Percentiles rank a stretch among this genome's conserved stretches.
Conservation (phyloP, 352 stramenopile species). For the Phytophthora colocasiae region DNA sequence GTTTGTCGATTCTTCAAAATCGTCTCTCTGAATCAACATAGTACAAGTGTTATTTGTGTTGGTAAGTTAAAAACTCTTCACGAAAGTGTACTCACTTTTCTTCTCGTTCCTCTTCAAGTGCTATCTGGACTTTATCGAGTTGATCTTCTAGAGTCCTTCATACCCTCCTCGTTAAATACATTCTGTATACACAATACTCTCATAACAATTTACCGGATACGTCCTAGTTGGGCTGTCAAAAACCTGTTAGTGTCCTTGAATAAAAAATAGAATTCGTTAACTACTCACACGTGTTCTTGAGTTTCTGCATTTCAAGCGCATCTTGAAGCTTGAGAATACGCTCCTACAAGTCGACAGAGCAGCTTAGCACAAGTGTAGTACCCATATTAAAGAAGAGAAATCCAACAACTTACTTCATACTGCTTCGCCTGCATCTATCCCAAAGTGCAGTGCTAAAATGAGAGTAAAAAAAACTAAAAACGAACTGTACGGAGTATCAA, state of each 20-base stretch:
- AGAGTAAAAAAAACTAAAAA: no score
- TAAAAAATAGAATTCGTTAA: not conserved
- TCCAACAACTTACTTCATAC: conserved; percentile 5
- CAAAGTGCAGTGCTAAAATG: no score
- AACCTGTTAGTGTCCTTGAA: not conserved
- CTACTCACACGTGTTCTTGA: conserved; percentile 79
- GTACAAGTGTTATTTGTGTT: not conserved
- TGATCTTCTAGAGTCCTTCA: conserved; percentile 67
- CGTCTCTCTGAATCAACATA: conserved; percentile 45
- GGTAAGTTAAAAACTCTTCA: no score
- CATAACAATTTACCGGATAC: conserved; percentile 49
- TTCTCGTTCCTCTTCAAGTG: conserved; percentile 70
- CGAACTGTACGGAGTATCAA: no score
- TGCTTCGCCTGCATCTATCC: conserved; percentile 14
- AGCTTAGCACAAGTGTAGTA: not conserved
- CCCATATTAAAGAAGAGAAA: not conserved
- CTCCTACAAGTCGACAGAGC: conserved; percentile 40
- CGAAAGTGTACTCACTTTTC: conserved; percentile 57
- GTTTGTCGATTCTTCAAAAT: conserved; percentile 77
- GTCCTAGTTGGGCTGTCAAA: conserved; percentile 60
- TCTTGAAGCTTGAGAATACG: conserved; percentile 84
- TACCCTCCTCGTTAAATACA: conserved; percentile 1
- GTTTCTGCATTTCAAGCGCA: conserved; percentile 79
- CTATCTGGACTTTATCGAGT: conserved; percentile 64
- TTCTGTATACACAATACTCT: not conserved